Base-by-base conservation (phyloP, 2,329 filamentous ascomycete genomes). In the Diaporthe ilicicola region DNA sequence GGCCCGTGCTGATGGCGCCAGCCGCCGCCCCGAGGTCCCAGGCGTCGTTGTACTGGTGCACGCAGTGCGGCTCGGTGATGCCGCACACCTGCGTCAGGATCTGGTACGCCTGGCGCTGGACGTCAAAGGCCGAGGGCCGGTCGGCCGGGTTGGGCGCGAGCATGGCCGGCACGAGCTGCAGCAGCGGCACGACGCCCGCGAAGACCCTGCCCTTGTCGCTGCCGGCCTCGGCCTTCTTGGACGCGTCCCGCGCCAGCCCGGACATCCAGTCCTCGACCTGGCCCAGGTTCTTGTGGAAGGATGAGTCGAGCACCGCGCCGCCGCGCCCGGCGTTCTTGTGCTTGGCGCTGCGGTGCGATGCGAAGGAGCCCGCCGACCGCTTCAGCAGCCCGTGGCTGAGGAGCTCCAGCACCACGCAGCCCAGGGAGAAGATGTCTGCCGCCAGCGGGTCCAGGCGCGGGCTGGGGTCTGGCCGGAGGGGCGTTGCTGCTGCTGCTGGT, bases 361-460 rank as follows among this genome's bases (percentile, higher is more conserved):
- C 84, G 76, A 94, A 94, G 32, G 90, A 87, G 62, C 88, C 86
- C 1, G 88, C 85, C 67, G 90, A 89, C 74, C 91, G 90, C 78
- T 93, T 93, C 72, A 94, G 80, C 70, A 93, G 83, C 27, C 59
- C 68, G 76, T 93, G 90, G 27, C 90, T 90, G 24, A 94, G 77
- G 37, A 94, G 86, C 74, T 95, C 92, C 19, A 94, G 83, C 72
- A 92, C 92, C 65, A 94, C 86, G 78, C 92, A 93, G 12, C 89
- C 92, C 1, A 94, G 84, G 3, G 91, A 93, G 80, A 92, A 95
- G 24, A 94, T 84, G 77, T 94, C 93, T 54, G 90, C 89, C 72
- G 88, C 87, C 73, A 89, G 87, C 4, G 86, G 84, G 73, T 87
- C 84, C 22, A 86, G 81, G 44, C 84, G 83, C 1, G 83, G 82